A percentile compares a stretch with the other conserved stretches of the same genome.
phyloP scores from a whole-genome alignment of 2,329 filamentous ascomycete species.

The Cephalotrichum gorgonifer region DNA sequence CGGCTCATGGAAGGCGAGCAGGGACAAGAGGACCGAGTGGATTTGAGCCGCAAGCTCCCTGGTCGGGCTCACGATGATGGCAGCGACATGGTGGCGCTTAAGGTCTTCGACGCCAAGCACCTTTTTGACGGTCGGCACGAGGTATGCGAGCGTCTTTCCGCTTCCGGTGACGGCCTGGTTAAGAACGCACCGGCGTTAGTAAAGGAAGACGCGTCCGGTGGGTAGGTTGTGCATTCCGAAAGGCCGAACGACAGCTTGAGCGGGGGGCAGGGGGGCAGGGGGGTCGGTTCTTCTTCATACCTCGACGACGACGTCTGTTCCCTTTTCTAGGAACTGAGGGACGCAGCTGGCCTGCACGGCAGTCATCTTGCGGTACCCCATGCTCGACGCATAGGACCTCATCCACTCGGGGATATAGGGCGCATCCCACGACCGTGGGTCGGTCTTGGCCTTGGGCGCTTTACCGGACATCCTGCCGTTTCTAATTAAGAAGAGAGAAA shows the following conservation, averaged over 20 bases:
- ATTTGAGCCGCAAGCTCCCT: conserved; percentile 90
- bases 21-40: conserved; percentile 63
- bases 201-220: background rate
- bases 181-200: background rate
- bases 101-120: conserved; percentile 70
- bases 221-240: too few relatives aligned
- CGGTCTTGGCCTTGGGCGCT: conserved; percentile 17
- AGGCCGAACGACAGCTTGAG: too few relatives aligned
- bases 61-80: conserved; percentile 83
- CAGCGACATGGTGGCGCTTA: conserved; percentile 82
- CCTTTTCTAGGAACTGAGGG: conserved; percentile 73
- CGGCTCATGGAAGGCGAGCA: conserved; percentile 73
- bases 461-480: background rate
- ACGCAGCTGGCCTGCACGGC: conserved; percentile 92
- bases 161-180: conserved; percentile 75
- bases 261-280: background rate
- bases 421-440: conserved; percentile 33
- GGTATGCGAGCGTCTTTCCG: conserved; percentile 79
- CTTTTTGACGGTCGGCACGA: conserved; percentile 75
- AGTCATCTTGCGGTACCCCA: conserved; percentile 82
- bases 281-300: conserved; percentile 25
- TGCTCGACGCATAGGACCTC: conserved; percentile 68
- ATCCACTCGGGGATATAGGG: conserved; percentile 55
- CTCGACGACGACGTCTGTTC: conserved; percentile 73
- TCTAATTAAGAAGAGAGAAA: background rate